phyloP scores from a whole-genome alignment of 2,329 filamentous ascomycete species.

The Claviceps pazoutovae region DNA sequence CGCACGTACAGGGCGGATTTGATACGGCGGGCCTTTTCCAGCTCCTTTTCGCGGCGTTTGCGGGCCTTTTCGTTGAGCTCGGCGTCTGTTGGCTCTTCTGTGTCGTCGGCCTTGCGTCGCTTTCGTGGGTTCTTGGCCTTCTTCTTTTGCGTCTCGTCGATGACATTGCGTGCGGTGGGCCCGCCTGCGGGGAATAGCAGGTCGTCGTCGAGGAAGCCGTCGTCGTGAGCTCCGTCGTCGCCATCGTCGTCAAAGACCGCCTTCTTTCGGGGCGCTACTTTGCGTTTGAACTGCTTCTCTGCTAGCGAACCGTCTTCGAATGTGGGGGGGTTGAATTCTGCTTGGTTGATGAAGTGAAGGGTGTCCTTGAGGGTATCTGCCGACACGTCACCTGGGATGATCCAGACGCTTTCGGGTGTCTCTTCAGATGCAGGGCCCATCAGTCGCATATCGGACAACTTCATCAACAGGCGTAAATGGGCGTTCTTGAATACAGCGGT shows the following conservation, averaged over 20 bases:
- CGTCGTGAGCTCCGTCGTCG: slow-evolving; percentile 21
- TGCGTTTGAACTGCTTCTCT: slow-evolving; percentile 66
- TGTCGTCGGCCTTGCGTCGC: slow-evolving; percentile 35
- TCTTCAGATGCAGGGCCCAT: slow-evolving; percentile 44
- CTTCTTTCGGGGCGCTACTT: slow-evolving; percentile 39
- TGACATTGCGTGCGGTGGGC: slow-evolving; percentile 41
- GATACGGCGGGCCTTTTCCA: slow-evolving; percentile 64
- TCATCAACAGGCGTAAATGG: slow-evolving; percentile 74
- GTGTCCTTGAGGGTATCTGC: slow-evolving; percentile 53
- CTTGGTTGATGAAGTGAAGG: slow-evolving; percentile 59
- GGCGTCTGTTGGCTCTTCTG: slow-evolving; percentile 40
- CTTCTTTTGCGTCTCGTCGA: slow-evolving; percentile 42
- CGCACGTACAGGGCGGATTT: slow-evolving; percentile 76
- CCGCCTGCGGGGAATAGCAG: slow-evolving; percentile 56
- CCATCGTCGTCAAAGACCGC: slow-evolving; percentile 61
- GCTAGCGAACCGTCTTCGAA: slow-evolving; percentile 65
- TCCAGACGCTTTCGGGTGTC: slow-evolving; percentile 63
- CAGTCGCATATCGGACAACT: slow-evolving; percentile 55
- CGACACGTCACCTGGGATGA: slow-evolving; percentile 53
- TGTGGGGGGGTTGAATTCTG: slow-evolving; percentile 62
- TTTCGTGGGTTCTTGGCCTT: slow-evolving; percentile 28
- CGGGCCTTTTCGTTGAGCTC: slow-evolving; percentile 51
- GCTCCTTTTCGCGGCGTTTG: slow-evolving; percentile 50
- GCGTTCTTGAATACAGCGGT: slow-evolving; percentile 79
- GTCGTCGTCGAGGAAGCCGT: slow-evolving; percentile 28